Percentiles rank a stretch among this genome's conserved stretches.
Evolutionary conservation across 352 stramenopile species (phyloP).

Genomic region (Pythium phragmiticola): DNA sequence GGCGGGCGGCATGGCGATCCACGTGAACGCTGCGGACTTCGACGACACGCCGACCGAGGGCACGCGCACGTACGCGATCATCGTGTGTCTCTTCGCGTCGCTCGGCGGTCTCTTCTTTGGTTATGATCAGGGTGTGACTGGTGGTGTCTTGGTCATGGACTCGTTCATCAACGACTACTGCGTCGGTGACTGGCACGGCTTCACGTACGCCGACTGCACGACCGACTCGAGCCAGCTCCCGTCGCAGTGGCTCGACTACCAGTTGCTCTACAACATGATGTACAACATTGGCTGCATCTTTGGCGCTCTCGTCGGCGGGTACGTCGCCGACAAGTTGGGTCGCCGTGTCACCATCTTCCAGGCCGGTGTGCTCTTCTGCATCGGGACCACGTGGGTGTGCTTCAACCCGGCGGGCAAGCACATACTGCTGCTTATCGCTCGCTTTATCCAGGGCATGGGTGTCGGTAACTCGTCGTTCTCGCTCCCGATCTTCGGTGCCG

Average conservation of each 20-base stretch:
- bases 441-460: conserved; percentile 20
- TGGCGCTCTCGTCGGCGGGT: conserved; percentile 21
- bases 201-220: conserved; percentile 19
- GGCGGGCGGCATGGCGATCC: background rate
- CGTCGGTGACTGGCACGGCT: conserved; percentile 16
- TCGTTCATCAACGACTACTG: conserved; percentile 29
- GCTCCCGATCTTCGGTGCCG: conserved; percentile 48
- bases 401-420: conserved; percentile 16
- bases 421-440: conserved; percentile 26
- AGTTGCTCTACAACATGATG: conserved; percentile 20
- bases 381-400: conserved; percentile 29
- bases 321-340: conserved; percentile 22
- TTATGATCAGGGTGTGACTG: conserved; percentile 28
- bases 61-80: conserved; percentile 25
- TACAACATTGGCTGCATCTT: conserved; percentile 29
- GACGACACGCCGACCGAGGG: conserved; percentile 24
- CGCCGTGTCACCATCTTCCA: conserved; percentile 18
- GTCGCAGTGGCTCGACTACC: background rate
- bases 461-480: conserved; percentile 53
- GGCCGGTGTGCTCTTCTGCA: conserved; percentile 16
- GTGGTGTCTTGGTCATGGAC: conserved; percentile 28
- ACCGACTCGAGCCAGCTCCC: conserved; percentile 26
- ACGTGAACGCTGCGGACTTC: background rate
- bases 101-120: conserved; percentile 31
- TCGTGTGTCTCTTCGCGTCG: conserved; percentile 27